A percentile compares a stretch with the other conserved stretches of the same genome.
phyloP scores from a whole-genome alignment of 1,284 basidiomycete genomes.

The Cutaneotrichosporon cutaneum region DNA sequence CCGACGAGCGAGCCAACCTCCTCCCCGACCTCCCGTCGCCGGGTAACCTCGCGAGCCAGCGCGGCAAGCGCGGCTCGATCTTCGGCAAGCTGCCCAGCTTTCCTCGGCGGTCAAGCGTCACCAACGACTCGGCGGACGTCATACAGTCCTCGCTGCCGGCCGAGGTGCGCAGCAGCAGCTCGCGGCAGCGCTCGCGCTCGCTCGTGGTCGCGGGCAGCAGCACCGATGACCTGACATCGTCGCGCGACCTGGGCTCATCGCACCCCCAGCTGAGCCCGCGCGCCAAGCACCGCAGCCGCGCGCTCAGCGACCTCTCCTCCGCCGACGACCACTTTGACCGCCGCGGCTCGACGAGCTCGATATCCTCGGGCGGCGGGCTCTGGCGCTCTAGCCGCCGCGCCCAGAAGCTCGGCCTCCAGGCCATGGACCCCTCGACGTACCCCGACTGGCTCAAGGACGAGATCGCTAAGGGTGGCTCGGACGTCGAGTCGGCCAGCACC shows the following conservation, averaged over 20 bases:
- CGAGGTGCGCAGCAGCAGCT: constrained; percentile 18
- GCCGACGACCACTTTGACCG: constrained; percentile 34
- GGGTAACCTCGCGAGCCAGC: constrained; percentile 18
- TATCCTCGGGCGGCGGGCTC: constrained; percentile 30
- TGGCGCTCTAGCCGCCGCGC: constrained; percentile 13
- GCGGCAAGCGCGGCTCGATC: constrained; percentile 27
- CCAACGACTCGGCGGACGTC: constrained; percentile 44
- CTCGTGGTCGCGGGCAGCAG: constrained; percentile 7
- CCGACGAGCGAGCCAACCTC: constrained; percentile 54
- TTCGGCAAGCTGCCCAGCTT: constrained; percentile 25
- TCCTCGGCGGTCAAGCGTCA: constrained; percentile 15
- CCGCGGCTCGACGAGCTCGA: constrained; percentile 44
- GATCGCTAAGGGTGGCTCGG: constrained; percentile 10
- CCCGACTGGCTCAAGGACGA: constrained; percentile 35
- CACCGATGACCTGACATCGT: background rate
- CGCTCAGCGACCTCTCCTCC: constrained; percentile 33
- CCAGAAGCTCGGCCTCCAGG: constrained; percentile 25
- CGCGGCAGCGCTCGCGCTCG: constrained; percentile 23
- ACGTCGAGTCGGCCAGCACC: constrained; percentile 11
- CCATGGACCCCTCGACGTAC: constrained; percentile 38
- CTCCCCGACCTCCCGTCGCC: constrained; percentile 10
- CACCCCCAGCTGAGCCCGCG: constrained; percentile 18
- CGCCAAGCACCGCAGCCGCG: constrained; percentile 21
- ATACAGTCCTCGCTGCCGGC: constrained; percentile 45
- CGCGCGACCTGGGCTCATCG: background rate